phyloP scores from a whole-genome alignment of 441 rosid species.

The Croton setiger region DNA sequence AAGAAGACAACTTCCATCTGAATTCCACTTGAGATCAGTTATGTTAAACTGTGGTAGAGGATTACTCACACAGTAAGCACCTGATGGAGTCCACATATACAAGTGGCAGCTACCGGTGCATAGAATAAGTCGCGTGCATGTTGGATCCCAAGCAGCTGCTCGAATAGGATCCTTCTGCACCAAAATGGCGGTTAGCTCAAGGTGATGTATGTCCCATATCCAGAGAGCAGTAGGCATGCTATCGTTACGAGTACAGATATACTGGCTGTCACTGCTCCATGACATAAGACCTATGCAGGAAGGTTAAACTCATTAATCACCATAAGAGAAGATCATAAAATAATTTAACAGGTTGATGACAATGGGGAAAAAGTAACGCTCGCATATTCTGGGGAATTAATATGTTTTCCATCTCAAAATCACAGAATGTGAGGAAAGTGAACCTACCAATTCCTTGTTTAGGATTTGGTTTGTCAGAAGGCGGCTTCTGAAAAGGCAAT shows the following conservation, averaged over 20 bases:
- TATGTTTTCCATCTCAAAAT: background rate
- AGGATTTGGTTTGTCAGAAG: conserved; percentile 89
- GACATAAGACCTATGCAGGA: conserved; percentile 64
- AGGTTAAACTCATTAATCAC: background rate
- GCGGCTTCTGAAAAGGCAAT: conserved; percentile 91
- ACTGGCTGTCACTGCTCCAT: conserved; percentile 94
- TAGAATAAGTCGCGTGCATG: conserved; percentile 70
- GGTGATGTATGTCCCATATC: conserved; percentile 87
- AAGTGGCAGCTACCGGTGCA: conserved; percentile 92
- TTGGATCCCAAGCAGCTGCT: conserved; percentile 92
- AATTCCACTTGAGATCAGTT: conserved; percentile 84
- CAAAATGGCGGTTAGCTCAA: conserved; percentile 85
- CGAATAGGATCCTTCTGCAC: conserved; percentile 88
- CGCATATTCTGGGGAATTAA: background rate
- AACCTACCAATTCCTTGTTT: conserved; percentile 95
- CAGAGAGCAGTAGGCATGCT: conserved; percentile 88
- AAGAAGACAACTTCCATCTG: conserved; percentile 87
- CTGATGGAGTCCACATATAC: conserved; percentile 95
- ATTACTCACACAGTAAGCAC: conserved; percentile 82
- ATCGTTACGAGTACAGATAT: conserved; percentile 82
- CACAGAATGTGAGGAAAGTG: conserved; percentile 16
- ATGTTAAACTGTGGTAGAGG: conserved; percentile 71
- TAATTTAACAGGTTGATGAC: background rate
- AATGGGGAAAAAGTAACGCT: background rate
- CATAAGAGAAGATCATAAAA: background rate